Percentiles rank a stretch among this genome's conserved stretches.
Conservation (phyloP, 164 flowering plant species). For the Sedum album region DNA sequence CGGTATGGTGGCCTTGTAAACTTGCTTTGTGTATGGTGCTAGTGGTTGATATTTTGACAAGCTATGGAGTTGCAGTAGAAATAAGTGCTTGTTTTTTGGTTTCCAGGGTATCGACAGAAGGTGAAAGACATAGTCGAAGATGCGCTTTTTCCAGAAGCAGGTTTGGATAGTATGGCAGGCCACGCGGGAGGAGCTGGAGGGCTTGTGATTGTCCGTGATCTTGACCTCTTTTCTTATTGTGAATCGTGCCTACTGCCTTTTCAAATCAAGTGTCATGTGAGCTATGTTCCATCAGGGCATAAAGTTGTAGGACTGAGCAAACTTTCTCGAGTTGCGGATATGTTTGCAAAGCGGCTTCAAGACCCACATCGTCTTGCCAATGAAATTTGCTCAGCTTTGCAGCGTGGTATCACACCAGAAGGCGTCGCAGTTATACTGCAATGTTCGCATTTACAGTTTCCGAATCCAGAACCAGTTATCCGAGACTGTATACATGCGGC, state of each 20-base stretch:
- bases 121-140: slow-evolving; percentile 74
- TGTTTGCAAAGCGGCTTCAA: too few species aligned
- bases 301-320: slow-evolving; percentile 84
- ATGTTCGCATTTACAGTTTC: slow-evolving; percentile 71
- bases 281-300: slow-evolving; percentile 81
- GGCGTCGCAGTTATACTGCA: slow-evolving; percentile 83
- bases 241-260: slow-evolving; percentile 94
- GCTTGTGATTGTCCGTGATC: slow-evolving; percentile 75
- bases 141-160: slow-evolving; percentile 88
- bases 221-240: too few species aligned
- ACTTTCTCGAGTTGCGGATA: too few species aligned
- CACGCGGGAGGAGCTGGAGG: slow-evolving; percentile 90
- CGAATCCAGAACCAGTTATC: slow-evolving; percentile 28
- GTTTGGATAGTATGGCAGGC: slow-evolving; percentile 55
- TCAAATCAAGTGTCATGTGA: too few species aligned
- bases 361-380: slow-evolving; percentile 75
- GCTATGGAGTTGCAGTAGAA: too few species aligned
- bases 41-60: too few species aligned
- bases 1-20: too few species aligned
- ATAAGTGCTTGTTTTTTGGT: too few species aligned
- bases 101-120: slow-evolving; percentile 45
- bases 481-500: slow-evolving; percentile 34
- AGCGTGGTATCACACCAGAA: slow-evolving; percentile 56
- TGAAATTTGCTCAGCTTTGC: slow-evolving; percentile 69
- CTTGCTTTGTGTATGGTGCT: too few species aligned